Evolutionary conservation across 495 filamentous ascomycete genomes (phyloP).

Genomic region (Penicillium parvum): DNA sequence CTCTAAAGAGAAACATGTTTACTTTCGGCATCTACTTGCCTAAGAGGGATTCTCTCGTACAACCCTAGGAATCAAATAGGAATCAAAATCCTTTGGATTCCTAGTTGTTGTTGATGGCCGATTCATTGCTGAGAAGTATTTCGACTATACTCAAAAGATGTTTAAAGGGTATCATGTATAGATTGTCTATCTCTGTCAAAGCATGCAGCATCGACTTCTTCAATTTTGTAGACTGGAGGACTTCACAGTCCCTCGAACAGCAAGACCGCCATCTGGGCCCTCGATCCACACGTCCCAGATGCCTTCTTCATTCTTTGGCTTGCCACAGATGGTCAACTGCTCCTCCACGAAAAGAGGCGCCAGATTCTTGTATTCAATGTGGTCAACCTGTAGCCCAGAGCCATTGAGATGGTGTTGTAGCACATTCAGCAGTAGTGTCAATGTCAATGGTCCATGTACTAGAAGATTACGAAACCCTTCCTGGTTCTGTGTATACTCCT

Average conservation of each 20-base stretch:
- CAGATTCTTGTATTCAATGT: slow-evolving; percentile 76
- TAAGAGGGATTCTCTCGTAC: too few species aligned
- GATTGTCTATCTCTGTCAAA: too few species aligned
- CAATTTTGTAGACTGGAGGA: slow-evolving; percentile 8
- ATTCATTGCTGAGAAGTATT: too few species aligned
- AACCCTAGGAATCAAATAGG: too few species aligned
- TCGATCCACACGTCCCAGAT: slow-evolving; percentile 67
- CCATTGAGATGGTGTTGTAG: slow-evolving; percentile 48
- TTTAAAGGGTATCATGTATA: too few species aligned
- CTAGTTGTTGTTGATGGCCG: too few species aligned
- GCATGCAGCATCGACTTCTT: not conserved
- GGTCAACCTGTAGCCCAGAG: slow-evolving; percentile 27
- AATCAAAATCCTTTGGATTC: too few species aligned
- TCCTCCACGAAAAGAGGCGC: slow-evolving; percentile 74
- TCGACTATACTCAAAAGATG: too few species aligned
- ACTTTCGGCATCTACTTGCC: not conserved
- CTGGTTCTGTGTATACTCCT: slow-evolving; percentile 56
- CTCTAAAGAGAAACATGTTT: not conserved
- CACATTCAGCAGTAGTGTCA: slow-evolving; percentile 66
- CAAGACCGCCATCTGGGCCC: slow-evolving; percentile 51
- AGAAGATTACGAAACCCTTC: slow-evolving; percentile 74
- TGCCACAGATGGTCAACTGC: slow-evolving; percentile 55
- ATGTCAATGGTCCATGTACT: slow-evolving; percentile 81
- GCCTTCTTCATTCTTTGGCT: slow-evolving; percentile 24
- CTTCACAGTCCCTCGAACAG: slow-evolving; percentile 52